A percentile compares a stretch with the other conserved stretches of the same genome.
Conservation (phyloP, 176 grass and related monocot genomes). For the Phragmites australis region DNA sequence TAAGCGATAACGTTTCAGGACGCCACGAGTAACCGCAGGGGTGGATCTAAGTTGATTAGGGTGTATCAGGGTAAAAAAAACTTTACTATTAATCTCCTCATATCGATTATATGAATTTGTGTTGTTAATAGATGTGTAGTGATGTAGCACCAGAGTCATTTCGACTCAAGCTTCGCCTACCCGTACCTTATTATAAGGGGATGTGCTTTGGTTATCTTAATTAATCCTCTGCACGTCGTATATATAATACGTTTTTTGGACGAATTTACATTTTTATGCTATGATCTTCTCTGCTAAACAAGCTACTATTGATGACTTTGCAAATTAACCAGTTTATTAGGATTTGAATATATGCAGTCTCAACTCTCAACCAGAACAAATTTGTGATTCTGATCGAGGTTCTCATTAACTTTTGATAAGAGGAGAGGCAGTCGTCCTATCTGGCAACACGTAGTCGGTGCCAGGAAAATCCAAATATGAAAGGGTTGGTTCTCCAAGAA, state of each 20-base stretch:
- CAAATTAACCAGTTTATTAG: background rate
- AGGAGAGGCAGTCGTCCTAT: background rate
- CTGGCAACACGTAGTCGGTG: background rate
- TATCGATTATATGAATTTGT: too few relatives aligned
- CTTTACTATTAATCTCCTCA: too few relatives aligned
- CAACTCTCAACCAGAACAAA: background rate
- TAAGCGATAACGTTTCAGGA: slow-evolving; percentile 8
- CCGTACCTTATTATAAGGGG: too few relatives aligned
- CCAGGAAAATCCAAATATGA: background rate
- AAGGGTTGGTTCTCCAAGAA: background rate
- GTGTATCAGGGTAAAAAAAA: too few relatives aligned
- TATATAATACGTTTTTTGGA: background rate
- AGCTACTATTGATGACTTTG: background rate
- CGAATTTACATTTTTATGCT: background rate
- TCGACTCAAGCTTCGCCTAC: too few relatives aligned
- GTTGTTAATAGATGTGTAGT: too few relatives aligned
- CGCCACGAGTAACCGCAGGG: slow-evolving; percentile 16
- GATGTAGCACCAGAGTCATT: too few relatives aligned
- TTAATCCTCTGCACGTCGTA: too few relatives aligned
- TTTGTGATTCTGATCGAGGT: background rate
- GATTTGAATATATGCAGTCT: background rate
- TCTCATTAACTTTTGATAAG: background rate
- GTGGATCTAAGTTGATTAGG: too few relatives aligned
- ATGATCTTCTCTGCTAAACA: background rate
- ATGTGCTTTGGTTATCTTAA: too few relatives aligned